These are phyloP conservation scores for Acmispon strigosus DNA, from an alignment of 306 rosid genomes.

Conservation along the genomic window DNA sequence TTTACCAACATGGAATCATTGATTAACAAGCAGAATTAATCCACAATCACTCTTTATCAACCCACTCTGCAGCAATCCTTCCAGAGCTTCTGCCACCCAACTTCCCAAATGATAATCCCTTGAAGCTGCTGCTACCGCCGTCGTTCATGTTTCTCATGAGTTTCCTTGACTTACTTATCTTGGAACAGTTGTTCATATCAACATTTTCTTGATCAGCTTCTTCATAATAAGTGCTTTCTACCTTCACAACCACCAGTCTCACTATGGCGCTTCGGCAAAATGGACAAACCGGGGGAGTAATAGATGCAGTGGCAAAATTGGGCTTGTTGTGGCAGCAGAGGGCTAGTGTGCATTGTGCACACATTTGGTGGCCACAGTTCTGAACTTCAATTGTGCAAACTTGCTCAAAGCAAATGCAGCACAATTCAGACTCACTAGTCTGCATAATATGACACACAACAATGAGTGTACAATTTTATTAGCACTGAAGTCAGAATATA, in stretches of 20 bases:
- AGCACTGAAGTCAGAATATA: conserved; percentile 11
- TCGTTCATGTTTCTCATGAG: conserved; percentile 57
- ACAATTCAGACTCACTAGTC: conserved; percentile 74
- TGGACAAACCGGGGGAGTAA: conserved; percentile 86
- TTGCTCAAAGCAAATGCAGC: conserved; percentile 98
- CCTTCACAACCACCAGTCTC: conserved; percentile 48
- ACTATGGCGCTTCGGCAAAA: conserved; percentile 83
- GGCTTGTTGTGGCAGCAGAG: conserved; percentile 97
- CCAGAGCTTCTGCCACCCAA: conserved; percentile 63
- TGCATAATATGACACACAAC: conserved; percentile 37
- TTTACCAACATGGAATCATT: conserved; percentile 18
- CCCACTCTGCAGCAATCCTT: conserved; percentile 61
- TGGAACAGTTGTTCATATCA: conserved; percentile 34
- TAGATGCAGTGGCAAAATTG: conserved; percentile 58
- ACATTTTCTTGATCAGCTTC: conserved; percentile 43
- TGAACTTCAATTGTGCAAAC: conserved; percentile 85
- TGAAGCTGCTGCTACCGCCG: conserved; percentile 79
- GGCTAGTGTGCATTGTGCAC: conserved; percentile 92
- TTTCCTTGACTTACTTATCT: conserved; percentile 52
- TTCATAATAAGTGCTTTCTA: conserved; percentile 29
- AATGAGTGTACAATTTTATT: background rate
- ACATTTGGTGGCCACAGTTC: conserved; percentile 94
- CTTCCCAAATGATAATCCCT: conserved; percentile 64
- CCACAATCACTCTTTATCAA: conserved; percentile 45
- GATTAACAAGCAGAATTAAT: background rate